phyloP scores from a whole-genome alignment of 1,284 basidiomycete species.

The Clitocybe nebularis region DNA sequence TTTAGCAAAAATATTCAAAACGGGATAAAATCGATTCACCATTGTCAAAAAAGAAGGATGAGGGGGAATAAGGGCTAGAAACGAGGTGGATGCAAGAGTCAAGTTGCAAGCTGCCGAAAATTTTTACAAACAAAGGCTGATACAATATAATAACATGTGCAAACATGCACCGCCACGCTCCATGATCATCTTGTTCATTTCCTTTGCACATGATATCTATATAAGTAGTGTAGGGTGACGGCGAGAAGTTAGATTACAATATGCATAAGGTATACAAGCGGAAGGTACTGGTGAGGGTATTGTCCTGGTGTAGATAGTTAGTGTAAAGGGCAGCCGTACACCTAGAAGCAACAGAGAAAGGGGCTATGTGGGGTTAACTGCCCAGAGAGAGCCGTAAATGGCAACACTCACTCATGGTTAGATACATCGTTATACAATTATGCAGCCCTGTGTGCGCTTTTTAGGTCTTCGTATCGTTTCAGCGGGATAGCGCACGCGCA shows the following conservation, averaged over 20 bases:
- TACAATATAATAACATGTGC: constrained; percentile 10
- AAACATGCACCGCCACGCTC: constrained; percentile 14
- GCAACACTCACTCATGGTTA: constrained; percentile 1
- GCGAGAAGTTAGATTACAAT: constrained; percentile 5
- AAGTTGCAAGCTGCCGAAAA: constrained; percentile 13
- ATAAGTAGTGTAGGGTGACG: constrained; percentile 1
- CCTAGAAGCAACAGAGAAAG: too few species aligned
- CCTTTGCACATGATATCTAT: background rate
- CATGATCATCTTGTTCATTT: background rate
- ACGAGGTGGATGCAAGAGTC: constrained; percentile 20
- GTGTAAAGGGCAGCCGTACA: too few species aligned
- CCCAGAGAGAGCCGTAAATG: too few species aligned
- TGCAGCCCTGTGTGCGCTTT: constrained; percentile 38
- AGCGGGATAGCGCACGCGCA: constrained; percentile 61
- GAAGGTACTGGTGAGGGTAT: constrained; percentile 3
- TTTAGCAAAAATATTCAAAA: constrained; percentile 2
- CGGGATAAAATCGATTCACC: constrained; percentile 22
- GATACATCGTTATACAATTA: constrained; percentile 50
- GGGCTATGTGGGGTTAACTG: too few species aligned
- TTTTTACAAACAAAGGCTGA: constrained; percentile 17
- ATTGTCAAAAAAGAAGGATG: constrained; percentile 27
- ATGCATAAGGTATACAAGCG: constrained; percentile 1
- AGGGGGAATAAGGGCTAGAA: constrained; percentile 10
- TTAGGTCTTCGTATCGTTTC: constrained; percentile 37
- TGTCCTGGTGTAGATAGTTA: constrained; percentile 2